Conservation (phyloP, 805 yeast genomes). For the Jamesozyma lodderae region DNA sequence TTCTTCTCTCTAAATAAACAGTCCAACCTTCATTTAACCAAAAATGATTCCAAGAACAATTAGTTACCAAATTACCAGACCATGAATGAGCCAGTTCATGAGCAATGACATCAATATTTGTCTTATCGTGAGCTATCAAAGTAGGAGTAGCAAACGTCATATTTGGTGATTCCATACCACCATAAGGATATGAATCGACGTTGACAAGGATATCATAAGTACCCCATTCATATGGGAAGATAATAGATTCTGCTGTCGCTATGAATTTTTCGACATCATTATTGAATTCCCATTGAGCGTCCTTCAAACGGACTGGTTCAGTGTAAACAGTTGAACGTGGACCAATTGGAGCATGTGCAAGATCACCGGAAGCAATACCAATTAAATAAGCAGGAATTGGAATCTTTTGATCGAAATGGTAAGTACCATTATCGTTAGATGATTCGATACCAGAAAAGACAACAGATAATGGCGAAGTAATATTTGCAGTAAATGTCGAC, state of each 20-base stretch:
- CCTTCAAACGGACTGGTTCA: constrained; percentile 59
- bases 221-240: constrained; percentile 78
- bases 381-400: constrained; percentile 82
- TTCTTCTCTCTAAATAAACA: constrained; percentile 80
- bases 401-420: constrained; percentile 57
- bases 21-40: constrained; percentile 98
- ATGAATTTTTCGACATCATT: constrained; percentile 76
- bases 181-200: constrained; percentile 74
- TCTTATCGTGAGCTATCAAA: constrained; percentile 71
- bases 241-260: constrained; percentile 58
- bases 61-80: constrained; percentile 87
- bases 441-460: constrained; percentile 59
- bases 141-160: constrained; percentile 89
- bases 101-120: constrained; percentile 82
- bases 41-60: constrained; percentile 86
- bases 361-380: constrained; percentile 79
- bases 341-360: constrained; percentile 59
- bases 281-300: constrained; percentile 72
- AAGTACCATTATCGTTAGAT: constrained; percentile 18
- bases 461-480: constrained; percentile 57
- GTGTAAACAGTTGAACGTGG: constrained; percentile 79
- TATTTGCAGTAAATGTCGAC: constrained; percentile 48
- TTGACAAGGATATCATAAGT: constrained; percentile 72
- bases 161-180: constrained; percentile 94
- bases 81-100: constrained; percentile 91